Evolutionary conservation across 768 basidiomycete species (phyloP), one percentile per base, ranked within the genome.

Genomic region (Mycena indigotica): DNA sequence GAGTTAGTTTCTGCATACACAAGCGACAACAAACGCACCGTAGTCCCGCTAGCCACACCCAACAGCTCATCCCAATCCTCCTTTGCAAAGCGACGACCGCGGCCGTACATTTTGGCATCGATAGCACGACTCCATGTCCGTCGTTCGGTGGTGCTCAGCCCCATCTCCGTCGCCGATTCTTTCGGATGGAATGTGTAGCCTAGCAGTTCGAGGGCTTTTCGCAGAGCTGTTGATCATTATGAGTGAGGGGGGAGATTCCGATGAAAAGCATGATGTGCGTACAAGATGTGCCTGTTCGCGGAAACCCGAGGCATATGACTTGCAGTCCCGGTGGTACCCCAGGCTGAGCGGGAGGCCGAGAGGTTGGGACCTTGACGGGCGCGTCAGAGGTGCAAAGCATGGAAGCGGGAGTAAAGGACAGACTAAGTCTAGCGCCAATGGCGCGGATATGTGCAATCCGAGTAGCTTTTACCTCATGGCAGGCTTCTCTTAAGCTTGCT

Each of bases 51-150:
- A 3, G 28, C 13, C 17, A 28, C 41, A 26, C 53, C 53, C 19
- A 44, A 24, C 53, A 54, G 41, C 28, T 44, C 40, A 21, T 54
- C 53, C 53, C 53, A 54, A 16, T 54, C 53, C 41, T 54, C 53
- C 41, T 23, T 3, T 5, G 35, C 41, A 26, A 48, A 48, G 13
- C 25, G 12, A 5, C 46, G 46, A 13, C 46, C 46, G 23, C 46
- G 46, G 12, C 46, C 46, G 23, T 48, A 48, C 24, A 48, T 24
- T 21, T 48, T 48, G 13, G 46, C 46, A 24, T 48, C 46, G 46
- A 48, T 48, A 13, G 46, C 46, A n/a, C 46, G 46, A 26, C 28
- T 48, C 46, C 46, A 48, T 26, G 28, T 48, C 4, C n/a, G 13
- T 6, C 46, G 12, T n/a, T 48, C 46, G 13, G 13, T 6, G 23